Evolutionary conservation across 345 rosid genomes (phyloP), one percentile per base, ranked within the genome.

Genomic region (Clarkia xantiana): DNA sequence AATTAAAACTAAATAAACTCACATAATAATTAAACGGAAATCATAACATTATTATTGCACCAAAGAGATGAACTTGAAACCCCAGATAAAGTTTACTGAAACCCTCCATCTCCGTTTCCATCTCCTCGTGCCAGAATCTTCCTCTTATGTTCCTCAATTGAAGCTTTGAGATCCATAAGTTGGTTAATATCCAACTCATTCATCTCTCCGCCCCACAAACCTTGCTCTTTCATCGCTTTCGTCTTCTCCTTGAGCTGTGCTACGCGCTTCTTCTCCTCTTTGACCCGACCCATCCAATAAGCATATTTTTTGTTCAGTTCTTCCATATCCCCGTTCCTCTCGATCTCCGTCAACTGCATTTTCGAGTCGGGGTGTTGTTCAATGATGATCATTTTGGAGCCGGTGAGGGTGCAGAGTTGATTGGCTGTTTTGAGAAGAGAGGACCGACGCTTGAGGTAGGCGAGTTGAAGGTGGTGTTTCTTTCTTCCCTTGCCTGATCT

Each of bases 341-440:
- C 70, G 25, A 65, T 59, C 52, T 74, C 78, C 1, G 60, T 45
- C 20, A 55, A 14, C 23, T 52, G 67, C 19, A 53, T 16, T 12
- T 45, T 5, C 0, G 17, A 14, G 40, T 25, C n/a, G n/a, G n/a
- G n/a, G n/a, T n/a, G n/a, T n/a, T n/a, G n/a, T n/a, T n/a, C 80
- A 11, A 74, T 52, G 25, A 76, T 40, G 0, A 64, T 76, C 10
- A 69, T 47, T 0, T 71, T 71, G 3, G 57, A 71, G 4, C 76
- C 78, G 34, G 74, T 73, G 3, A 76, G 70, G 1, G 78, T 73
- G 69, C 72, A 60, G 0, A 76, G 76, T 51, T 79, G 82, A 19
- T 71, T 79, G 0, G 80, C 82, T 46, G 76, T 79, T 62, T 74
- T 76, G 63, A 79, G 71, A 1, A 76, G 65, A 1, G 78, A 77